phyloP scores from a whole-genome alignment of 2,329 filamentous ascomycete species.

The Arthrocladium fulminans region DNA sequence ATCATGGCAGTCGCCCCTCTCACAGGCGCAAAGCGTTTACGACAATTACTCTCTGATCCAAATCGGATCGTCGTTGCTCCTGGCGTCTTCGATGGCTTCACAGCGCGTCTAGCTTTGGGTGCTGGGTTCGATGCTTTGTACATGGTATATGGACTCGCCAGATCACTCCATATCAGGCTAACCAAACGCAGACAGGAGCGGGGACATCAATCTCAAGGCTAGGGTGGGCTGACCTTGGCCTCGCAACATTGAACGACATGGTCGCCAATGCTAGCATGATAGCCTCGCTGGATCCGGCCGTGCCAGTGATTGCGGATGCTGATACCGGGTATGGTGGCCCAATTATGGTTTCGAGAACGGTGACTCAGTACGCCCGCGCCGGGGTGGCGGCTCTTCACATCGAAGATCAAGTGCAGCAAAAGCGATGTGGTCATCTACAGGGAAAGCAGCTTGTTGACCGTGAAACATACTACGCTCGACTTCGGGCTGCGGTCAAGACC shows the following conservation, averaged over 20 bases:
- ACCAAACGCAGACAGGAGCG: slow-evolving; percentile 33
- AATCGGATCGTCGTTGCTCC: slow-evolving; percentile 37
- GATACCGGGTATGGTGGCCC: slow-evolving; percentile 46
- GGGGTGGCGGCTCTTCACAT: slow-evolving; percentile 50
- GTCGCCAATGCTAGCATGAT: slow-evolving; percentile 46
- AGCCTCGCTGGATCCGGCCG: slow-evolving; percentile 40
- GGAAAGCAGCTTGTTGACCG: slow-evolving; percentile 33
- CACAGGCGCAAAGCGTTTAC: slow-evolving; percentile 21
- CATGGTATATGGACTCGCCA: slow-evolving; percentile 28
- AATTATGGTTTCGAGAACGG: slow-evolving; percentile 42
- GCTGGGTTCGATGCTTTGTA: slow-evolving; percentile 44
- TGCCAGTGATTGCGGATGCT: slow-evolving; percentile 46
- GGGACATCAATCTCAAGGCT: slow-evolving; percentile 42
- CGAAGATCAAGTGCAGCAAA: slow-evolving; percentile 40
- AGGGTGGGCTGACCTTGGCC: slow-evolving; percentile 43
- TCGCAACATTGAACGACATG: slow-evolving; percentile 46
- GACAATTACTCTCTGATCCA: slow-evolving; percentile 27
- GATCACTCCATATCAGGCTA: background rate
- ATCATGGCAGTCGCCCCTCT: slow-evolving; percentile 10
- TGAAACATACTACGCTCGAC: slow-evolving; percentile 29
- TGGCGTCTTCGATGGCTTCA: slow-evolving; percentile 45
- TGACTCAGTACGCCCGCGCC: slow-evolving; percentile 42
- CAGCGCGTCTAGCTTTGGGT: slow-evolving; percentile 41
- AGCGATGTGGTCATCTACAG: slow-evolving; percentile 34
- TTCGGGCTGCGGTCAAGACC: slow-evolving; percentile 34